Base-by-base conservation (phyloP, 1,284 basidiomycete genomes). In the Amylostereum areolatum region DNA sequence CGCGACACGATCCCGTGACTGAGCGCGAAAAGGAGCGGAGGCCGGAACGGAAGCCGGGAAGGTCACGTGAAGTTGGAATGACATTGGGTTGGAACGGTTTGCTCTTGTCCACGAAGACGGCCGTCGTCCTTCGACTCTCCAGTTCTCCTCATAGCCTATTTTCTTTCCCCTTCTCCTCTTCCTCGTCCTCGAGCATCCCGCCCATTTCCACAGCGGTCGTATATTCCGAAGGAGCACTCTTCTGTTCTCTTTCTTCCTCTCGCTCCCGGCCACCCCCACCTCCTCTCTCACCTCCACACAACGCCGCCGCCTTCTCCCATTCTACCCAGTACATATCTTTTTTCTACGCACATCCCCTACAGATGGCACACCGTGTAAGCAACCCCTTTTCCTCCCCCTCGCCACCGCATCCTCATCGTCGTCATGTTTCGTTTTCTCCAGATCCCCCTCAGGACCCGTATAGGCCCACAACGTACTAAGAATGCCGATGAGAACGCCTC, bases 401-500 rank as follows among this genome's bases (percentile, higher is more conserved):
- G 18, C 46, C 47, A 51, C 52, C 49, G 51, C 49, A 50, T n/a
- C 43, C 56, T 55, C 12, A 57, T 51, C 40, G 18, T 9, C 49
- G 11, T 36, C 29, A 33, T 43, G 46, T 45, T 43, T 41, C 48
- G 32, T 46, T 10, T 8, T 6, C 33, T 31, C 27, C 42, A 72
- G 69, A 57, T 70, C 58, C 60, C 67, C 47, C 56, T 69, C 63
- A 68, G 70, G 60, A 66, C 66, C 61, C 67, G 69, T 53, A 61
- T 64, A 49, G 69, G 69, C 37, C 62, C 66, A 25, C 65, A 66
- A 63, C 83, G 86, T 60, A 65, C 70, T 61, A 87, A 84, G 68
- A 71, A 72, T 53, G 66, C 65, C 51, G 87, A 89, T 61, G 86
- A 89, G 70, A 89, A 89, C 60, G 82, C 85, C 43, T 74, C 73